Evolutionary conservation across 768 basidiomycete species (phyloP).

Genomic region (Hypsizygus marmoreus): DNA sequence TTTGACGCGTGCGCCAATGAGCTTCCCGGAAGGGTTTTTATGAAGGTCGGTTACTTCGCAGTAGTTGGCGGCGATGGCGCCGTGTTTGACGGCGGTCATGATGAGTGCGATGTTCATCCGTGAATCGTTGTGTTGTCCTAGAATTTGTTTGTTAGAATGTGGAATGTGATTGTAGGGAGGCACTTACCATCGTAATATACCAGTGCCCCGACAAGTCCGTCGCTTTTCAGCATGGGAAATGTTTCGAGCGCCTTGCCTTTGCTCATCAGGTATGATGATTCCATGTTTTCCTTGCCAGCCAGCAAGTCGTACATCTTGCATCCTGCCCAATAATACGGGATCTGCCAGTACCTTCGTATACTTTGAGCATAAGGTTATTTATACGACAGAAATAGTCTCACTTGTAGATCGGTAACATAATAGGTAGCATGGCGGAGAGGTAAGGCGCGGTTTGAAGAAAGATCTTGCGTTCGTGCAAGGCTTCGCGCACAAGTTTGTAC

Average conservation of each 20-base stretch:
- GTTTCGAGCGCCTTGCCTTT: slow-evolving; percentile 91
- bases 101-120: slow-evolving; percentile 97
- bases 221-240: slow-evolving; percentile 94
- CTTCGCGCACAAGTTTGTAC: slow-evolving; percentile 95
- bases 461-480: slow-evolving; percentile 87
- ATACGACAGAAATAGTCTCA: slow-evolving; percentile 29
- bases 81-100: slow-evolving; percentile 92
- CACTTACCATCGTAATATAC: slow-evolving; percentile 93
- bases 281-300: slow-evolving; percentile 97
- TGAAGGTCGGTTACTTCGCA: slow-evolving; percentile 78
- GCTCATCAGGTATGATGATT: slow-evolving; percentile 91
- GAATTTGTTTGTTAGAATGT: slow-evolving; percentile 20
- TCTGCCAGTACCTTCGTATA: slow-evolving; percentile 82
- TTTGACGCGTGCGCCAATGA: slow-evolving; percentile 73
- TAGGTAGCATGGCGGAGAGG: slow-evolving; percentile 88
- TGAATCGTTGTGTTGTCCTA: slow-evolving; percentile 98
- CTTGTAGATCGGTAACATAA: slow-evolving; percentile 98
- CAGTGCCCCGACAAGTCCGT: slow-evolving; percentile 90
- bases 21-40: slow-evolving; percentile 65
- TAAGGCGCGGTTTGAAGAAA: slow-evolving; percentile 97
- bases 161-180: slow-evolving; percentile 32
- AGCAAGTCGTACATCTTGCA: slow-evolving; percentile 96
- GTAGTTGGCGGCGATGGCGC: slow-evolving; percentile 88
- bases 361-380: slow-evolving; percentile 2
- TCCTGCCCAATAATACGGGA: slow-evolving; percentile 94